Percentiles rank a stretch among this genome's conserved stretches.
These are phyloP conservation scores for Xylariales sp. DNA, from an alignment of 2,329 filamentous ascomycete species.

Conservation along the genomic window DNA sequence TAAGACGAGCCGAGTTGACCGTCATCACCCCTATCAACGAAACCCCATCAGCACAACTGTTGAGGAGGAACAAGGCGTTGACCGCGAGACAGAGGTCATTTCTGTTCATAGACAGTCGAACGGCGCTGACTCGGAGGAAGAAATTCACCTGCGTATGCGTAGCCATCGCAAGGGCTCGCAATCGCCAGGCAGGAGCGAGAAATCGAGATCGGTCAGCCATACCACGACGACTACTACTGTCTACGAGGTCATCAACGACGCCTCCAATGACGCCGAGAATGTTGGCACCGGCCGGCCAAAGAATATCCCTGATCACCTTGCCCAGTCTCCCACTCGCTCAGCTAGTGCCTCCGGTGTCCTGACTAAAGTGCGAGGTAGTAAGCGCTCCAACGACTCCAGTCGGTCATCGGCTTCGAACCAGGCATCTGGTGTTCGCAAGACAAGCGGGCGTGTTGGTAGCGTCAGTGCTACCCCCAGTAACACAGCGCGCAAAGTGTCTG, in stretches of 20 bases:
- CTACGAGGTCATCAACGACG: constrained; percentile 59
- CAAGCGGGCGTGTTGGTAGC: constrained; percentile 61
- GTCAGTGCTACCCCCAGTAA: constrained; percentile 40
- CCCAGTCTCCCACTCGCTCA: constrained; percentile 40
- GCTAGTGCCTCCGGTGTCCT: constrained; percentile 51
- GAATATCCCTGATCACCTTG: constrained; percentile 46
- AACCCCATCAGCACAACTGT: constrained; percentile 40
- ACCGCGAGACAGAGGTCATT: constrained; percentile 57
- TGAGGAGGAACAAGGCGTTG: constrained; percentile 48
- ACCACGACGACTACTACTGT: constrained; percentile 68
- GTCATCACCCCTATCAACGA: constrained; percentile 68
- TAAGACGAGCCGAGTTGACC: constrained; percentile 76
- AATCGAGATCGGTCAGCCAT: constrained; percentile 68
- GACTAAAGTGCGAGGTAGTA: constrained; percentile 62
- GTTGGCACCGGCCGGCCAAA: constrained; percentile 58
- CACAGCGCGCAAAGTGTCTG: constrained; percentile 51
- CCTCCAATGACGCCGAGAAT: constrained; percentile 68
- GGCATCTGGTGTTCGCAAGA: constrained; percentile 58
- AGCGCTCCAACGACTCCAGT: constrained; percentile 46
- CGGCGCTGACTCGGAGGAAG: constrained; percentile 72
- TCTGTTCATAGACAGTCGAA: constrained; percentile 58
- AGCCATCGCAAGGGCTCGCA: constrained; percentile 61
- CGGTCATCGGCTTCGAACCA: constrained; percentile 39
- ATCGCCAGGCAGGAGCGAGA: constrained; percentile 57
- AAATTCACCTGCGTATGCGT: constrained; percentile 71